Percentiles rank a stretch among this genome's conserved stretches.
Conservation (phyloP, 225 moss, liverwort and hornwort species). For the Anthoceros angustus region DNA sequence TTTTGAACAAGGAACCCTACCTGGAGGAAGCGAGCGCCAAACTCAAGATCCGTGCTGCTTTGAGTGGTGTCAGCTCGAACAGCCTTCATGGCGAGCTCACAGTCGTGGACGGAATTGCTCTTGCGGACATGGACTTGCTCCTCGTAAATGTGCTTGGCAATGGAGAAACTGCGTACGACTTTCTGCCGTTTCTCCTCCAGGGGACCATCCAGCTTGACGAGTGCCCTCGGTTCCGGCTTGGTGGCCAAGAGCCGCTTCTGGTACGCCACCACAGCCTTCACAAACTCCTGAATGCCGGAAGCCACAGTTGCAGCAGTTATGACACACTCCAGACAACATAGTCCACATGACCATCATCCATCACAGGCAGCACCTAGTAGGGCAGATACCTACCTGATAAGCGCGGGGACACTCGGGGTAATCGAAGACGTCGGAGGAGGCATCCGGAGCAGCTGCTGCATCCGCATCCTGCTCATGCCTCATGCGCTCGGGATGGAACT, state of each 20-base stretch:
- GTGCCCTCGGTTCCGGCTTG: conserved; percentile 34
- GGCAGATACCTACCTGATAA: conserved; percentile 38
- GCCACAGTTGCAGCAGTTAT: background rate
- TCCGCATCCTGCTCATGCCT: conserved; percentile 34
- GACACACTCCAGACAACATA: background rate
- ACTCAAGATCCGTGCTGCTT: conserved; percentile 41
- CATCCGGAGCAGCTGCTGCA: conserved; percentile 12
- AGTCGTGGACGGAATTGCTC: conserved; percentile 39
- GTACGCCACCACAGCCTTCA: conserved; percentile 86
- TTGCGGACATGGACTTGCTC: conserved; percentile 28
- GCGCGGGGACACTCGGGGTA: conserved; percentile 90
- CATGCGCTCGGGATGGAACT: conserved; percentile 99
- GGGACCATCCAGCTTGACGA: background rate
- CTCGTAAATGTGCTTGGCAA: conserved; percentile 70
- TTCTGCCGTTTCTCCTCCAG: conserved; percentile 62
- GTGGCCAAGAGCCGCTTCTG: conserved; percentile 51
- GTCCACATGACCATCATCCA: background rate
- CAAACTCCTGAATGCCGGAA: conserved; percentile 40
- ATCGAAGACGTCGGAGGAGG: conserved; percentile 39
- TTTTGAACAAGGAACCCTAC: conserved; percentile 8
- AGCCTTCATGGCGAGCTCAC: conserved; percentile 37
- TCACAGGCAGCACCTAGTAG: too few species aligned
- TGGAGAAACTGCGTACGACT: conserved; percentile 64
- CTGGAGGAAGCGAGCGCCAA: conserved; percentile 76
- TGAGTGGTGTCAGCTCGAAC: conserved; percentile 19